Evolutionary conservation across 805 yeast genomes (phyloP), one percentile per base, ranked within the genome.

Genomic region (Blastobotrys peoriensis): DNA sequence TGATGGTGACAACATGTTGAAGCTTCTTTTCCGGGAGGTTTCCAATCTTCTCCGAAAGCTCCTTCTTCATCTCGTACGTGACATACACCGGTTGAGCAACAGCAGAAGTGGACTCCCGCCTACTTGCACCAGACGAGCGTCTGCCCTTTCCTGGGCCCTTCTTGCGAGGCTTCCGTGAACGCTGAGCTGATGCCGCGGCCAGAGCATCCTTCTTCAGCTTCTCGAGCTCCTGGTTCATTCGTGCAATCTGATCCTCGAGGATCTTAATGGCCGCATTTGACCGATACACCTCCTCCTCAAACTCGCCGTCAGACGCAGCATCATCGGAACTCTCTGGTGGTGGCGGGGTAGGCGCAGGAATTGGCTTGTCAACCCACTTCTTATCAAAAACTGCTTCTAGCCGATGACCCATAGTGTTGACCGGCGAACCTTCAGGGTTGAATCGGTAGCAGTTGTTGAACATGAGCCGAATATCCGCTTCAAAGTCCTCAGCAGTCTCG

Each of bases 381-480:
- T 84, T 81, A 57, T 87, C 84, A 60, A 91, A 93, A 2, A 85
- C 76, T 21, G 81, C 81, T 65, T 93, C 97, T 45, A 93, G 70
- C 55, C 88, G 75, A 62, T 86, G 95, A 16, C 98, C 98, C 95
- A 93, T 84, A 75, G 78, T 76, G 63, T 89, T 87, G 30, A 93
- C 98, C 40, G 95, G 95, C 3, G 95, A 81, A n/a, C 96, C 95
- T 56, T 85, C 95, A 2, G 98, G 98, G 65, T 93, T 93, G 69
- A 91, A 93, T 13, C 75, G 71, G 63, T 86, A 93, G 67, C 98
- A 91, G 66, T 93, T 91, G 50, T 76, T 71, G 68, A 93, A 89
- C 47, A 93, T 85, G 49, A 88, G 73, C 46, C 86, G 74, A 30
- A 91, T 76, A 60, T 93, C 98, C 36, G 65, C 67, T 60, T 83